phyloP scores from a whole-genome alignment of 257 asterid genomes.

The Apocynum venetum region DNA sequence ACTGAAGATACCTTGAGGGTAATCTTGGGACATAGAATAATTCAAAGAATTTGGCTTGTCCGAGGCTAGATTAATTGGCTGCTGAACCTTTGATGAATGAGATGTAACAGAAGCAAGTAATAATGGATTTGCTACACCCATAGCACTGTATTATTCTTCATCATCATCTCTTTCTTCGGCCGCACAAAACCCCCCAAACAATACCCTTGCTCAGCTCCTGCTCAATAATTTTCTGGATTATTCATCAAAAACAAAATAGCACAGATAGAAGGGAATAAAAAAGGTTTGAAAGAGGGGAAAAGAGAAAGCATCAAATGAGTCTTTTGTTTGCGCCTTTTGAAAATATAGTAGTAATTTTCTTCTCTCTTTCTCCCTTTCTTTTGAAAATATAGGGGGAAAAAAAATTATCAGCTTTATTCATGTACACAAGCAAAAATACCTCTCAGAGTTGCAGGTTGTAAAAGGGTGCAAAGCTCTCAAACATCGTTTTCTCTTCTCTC shows the following conservation, averaged over 20 bases:
- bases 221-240: background rate
- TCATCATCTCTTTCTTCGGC: conserved; percentile 30
- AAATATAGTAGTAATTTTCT: conserved; percentile 2
- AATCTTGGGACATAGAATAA: conserved; percentile 82
- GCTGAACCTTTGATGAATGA: conserved; percentile 29
- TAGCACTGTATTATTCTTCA: conserved; percentile 38
- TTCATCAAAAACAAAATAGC: conserved; percentile 2
- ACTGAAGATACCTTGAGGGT: conserved; percentile 64
- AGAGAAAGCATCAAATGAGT: conserved; percentile 32
- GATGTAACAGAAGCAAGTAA: conserved; percentile 27
- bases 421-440: conserved; percentile 39
- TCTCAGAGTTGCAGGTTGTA: conserved; percentile 66
- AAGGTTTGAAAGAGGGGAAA: conserved; percentile 25
- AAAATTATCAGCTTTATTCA: conserved; percentile 41
- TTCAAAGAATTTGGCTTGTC: conserved; percentile 19
- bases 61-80: conserved; percentile 13
- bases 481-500: conserved; percentile 74
- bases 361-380: too few relatives aligned
- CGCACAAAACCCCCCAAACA: background rate
- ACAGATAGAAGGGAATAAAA: conserved; percentile 19
- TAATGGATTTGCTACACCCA: conserved; percentile 54
- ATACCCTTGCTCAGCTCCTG: conserved; percentile 17
- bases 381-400: background rate
- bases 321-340: conserved; percentile 18
- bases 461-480: conserved; percentile 57